Conservation (phyloP, 2,329 filamentous ascomycete species). For the Claviceps maximensis region DNA sequence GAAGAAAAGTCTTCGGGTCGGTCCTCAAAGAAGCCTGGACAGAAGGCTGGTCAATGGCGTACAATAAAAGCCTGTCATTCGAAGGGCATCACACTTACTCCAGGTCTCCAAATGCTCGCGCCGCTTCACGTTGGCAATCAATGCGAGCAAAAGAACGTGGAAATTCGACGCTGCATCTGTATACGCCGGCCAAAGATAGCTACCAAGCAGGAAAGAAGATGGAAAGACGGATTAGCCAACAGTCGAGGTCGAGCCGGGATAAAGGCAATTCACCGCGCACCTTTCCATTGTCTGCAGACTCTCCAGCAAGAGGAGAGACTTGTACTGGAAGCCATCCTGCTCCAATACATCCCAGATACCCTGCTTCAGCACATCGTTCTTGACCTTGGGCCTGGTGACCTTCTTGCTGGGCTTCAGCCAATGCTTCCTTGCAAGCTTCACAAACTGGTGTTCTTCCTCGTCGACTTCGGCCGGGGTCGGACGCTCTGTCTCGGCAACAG, state of each 20-base stretch:
- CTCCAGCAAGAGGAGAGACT: conserved; percentile 70
- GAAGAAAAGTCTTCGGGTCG: conserved; percentile 71
- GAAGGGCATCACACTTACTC: conserved; percentile 37
- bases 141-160: conserved; percentile 73
- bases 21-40: conserved; percentile 57
- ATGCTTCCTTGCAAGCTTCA: conserved; percentile 66
- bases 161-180: conserved; percentile 79
- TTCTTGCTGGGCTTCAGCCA: conserved; percentile 62
- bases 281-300: conserved; percentile 81
- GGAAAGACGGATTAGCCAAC: not conserved
- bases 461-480: conserved; percentile 54
- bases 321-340: conserved; percentile 63
- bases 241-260: not conserved
- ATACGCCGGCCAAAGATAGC: conserved; percentile 92
- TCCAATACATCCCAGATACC: conserved; percentile 85
- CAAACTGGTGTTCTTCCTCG: conserved; percentile 58
- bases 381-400: conserved; percentile 54
- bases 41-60: conserved; percentile 8
- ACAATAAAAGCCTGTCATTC: not conserved
- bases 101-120: conserved; percentile 79
- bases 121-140: conserved; percentile 79
- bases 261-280: conserved; percentile 24
- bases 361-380: conserved; percentile 74
- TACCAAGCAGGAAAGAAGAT: conserved; percentile 17
- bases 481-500: conserved; percentile 25